These are phyloP conservation scores for Ophiognomonia clavigignenti-juglandacearum DNA, from an alignment of 2,329 filamentous ascomycete genomes.

Conservation along the genomic window DNA sequence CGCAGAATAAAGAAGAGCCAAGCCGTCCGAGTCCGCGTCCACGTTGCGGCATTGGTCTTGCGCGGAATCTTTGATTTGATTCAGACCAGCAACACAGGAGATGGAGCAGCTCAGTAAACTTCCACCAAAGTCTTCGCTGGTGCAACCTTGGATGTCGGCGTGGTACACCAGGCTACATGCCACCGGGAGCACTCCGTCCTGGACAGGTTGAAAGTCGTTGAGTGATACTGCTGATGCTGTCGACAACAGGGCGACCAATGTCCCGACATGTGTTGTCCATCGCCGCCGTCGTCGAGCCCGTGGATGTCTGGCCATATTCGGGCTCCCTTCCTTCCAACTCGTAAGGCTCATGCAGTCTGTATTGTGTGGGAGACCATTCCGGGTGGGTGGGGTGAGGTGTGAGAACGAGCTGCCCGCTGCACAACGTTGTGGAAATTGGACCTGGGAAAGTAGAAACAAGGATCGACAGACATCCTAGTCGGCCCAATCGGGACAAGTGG, in stretches of 20 bases:
- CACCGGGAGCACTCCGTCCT: conserved; percentile 30
- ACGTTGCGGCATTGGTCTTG: conserved; percentile 69
- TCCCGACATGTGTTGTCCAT: conserved; percentile 7
- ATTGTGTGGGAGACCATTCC: too few species aligned
- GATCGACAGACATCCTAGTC: too few species aligned
- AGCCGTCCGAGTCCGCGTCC: conserved; percentile 53
- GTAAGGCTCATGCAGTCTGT: too few species aligned
- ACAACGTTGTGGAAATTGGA: too few species aligned
- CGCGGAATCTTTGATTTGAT: conserved; percentile 71
- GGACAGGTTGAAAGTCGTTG: conserved; percentile 36
- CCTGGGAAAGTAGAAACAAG: too few species aligned
- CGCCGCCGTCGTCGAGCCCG: conserved; percentile 11
- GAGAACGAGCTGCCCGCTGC: too few species aligned
- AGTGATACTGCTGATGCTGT: conserved; percentile 28
- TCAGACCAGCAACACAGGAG: conserved; percentile 49
- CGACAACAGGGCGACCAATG: conserved; percentile 20
- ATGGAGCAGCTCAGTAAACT: conserved; percentile 33
- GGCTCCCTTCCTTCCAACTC: too few species aligned
- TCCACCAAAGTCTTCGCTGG: conserved; percentile 28
- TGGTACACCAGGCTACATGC: conserved; percentile 38
- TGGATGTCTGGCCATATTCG: conserved; percentile 5
- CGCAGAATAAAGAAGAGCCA: conserved; percentile 30
- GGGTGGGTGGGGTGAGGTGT: too few species aligned
- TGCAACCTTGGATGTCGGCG: conserved; percentile 33
- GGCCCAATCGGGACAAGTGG: too few species aligned